A percentile compares a stretch with the other conserved stretches of the same genome.
These are phyloP conservation scores for Gynochthodes officinalis DNA, from an alignment of 257 asterid species.

Conservation along the genomic window DNA sequence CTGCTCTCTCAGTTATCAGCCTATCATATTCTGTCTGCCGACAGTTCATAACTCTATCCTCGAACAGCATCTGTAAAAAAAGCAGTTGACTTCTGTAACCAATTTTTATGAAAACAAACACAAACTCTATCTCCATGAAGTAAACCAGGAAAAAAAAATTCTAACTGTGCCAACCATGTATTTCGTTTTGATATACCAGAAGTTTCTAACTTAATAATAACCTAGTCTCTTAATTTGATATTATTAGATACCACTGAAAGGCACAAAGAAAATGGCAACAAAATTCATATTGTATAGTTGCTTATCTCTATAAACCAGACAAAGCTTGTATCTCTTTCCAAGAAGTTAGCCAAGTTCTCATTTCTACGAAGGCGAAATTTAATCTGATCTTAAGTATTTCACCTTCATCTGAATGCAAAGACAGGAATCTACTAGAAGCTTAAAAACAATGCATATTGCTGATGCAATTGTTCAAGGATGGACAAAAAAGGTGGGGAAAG, in stretches of 20 bases:
- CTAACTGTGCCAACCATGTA: neutral
- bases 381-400: neutral
- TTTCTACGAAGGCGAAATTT: neutral
- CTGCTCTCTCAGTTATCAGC: constrained; percentile 22
- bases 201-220: neutral
- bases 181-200: neutral
- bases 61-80: constrained; percentile 15
- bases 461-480: neutral
- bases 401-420: neutral
- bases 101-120: neutral
- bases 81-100: neutral
- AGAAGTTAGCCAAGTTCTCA: neutral
- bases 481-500: neutral
- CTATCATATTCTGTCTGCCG: constrained; percentile 23
- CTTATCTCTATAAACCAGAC: neutral
- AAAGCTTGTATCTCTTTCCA: neutral
- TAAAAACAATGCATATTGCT: neutral
- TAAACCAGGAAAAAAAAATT: neutral
- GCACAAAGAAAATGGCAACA: neutral
- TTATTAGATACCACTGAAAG: neutral
- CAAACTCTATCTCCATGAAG: neutral
- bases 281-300: neutral
- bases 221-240: neutral
- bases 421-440: neutral
- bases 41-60: constrained; percentile 17